Conservation (phyloP, 2,329 filamentous ascomycete genomes). For the Cytospora leucostoma region DNA sequence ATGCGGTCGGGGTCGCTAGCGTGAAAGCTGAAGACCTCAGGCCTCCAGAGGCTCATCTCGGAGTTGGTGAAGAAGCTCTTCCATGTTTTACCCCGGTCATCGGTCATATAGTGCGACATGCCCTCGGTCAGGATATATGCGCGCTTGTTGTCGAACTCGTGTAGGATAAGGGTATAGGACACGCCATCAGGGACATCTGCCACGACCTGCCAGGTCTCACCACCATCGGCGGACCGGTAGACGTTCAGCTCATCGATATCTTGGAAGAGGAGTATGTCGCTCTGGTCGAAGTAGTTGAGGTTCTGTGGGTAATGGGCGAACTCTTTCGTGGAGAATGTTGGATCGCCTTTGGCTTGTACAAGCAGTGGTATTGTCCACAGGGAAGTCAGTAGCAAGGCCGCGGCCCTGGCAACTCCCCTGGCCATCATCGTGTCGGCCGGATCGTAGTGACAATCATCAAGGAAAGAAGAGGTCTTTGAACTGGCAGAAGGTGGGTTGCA, state of each 20-base stretch:
- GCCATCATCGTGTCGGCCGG: slow-evolving; percentile 55
- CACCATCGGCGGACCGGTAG: slow-evolving; percentile 79
- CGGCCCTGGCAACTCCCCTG: slow-evolving; percentile 47
- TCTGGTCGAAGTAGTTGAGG: slow-evolving; percentile 89
- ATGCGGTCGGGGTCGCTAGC: slow-evolving; percentile 81
- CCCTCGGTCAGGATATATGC: slow-evolving; percentile 77
- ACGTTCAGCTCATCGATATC: slow-evolving; percentile 65
- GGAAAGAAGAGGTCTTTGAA: slow-evolving; percentile 20
- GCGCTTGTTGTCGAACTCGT: slow-evolving; percentile 74
- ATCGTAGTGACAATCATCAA: slow-evolving; percentile 47
- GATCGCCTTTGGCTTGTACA: slow-evolving; percentile 62
- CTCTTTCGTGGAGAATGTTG: slow-evolving; percentile 63
- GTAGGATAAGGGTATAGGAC: slow-evolving; percentile 67
- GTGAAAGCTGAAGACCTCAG: slow-evolving; percentile 70
- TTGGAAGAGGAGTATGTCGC: slow-evolving; percentile 76
- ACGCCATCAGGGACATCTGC: slow-evolving; percentile 64
- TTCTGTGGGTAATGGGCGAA: slow-evolving; percentile 69
- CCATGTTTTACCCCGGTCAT: slow-evolving; percentile 83
- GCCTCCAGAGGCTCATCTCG: slow-evolving; percentile 55
- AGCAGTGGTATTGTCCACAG: slow-evolving; percentile 41
- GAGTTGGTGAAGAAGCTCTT: slow-evolving; percentile 66
- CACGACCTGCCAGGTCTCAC: slow-evolving; percentile 71
- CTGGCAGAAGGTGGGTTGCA: neutral
- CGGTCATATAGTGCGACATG: slow-evolving; percentile 77
- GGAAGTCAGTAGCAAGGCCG: slow-evolving; percentile 54